Conservation (phyloP, 176 grass and related monocot genomes). For the Avena atlantica region DNA sequence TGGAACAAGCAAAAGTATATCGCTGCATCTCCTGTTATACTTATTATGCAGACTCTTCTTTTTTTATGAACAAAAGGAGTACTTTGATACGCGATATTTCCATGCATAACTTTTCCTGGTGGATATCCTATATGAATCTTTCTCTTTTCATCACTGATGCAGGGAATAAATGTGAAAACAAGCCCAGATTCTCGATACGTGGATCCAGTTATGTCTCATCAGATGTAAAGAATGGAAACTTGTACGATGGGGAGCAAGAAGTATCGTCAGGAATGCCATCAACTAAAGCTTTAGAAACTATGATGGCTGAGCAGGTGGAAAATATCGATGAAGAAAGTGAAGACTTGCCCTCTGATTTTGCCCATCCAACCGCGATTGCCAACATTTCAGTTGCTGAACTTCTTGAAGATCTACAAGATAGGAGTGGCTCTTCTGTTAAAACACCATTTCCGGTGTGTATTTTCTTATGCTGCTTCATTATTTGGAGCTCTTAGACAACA, state of each 20-base stretch:
- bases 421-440: slow-evolving; percentile 52
- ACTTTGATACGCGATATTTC: neutral
- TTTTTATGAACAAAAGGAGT: neutral
- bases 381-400: slow-evolving; percentile 84
- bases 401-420: slow-evolving; percentile 77
- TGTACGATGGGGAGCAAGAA: slow-evolving; percentile 27
- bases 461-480: slow-evolving; percentile 34
- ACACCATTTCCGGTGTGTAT: slow-evolving; percentile 58
- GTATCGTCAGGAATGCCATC: slow-evolving; percentile 35
- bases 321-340: slow-evolving; percentile 57
- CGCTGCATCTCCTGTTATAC: slow-evolving; percentile 14
- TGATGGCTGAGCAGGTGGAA: slow-evolving; percentile 49
- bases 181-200: slow-evolving; percentile 64
- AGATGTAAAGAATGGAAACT: slow-evolving; percentile 52
- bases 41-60: slow-evolving; percentile 18
- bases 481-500: slow-evolving; percentile 32
- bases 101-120: neutral
- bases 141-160: slow-evolving; percentile 35
- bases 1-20: slow-evolving; percentile 50
- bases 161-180: slow-evolving; percentile 61
- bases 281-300: slow-evolving; percentile 41
- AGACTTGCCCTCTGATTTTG: slow-evolving; percentile 44
- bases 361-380: slow-evolving; percentile 45
- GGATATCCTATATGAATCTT: neutral
- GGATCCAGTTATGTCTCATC: slow-evolving; percentile 32